Evolutionary conservation across 1,284 basidiomycete species (phyloP).

Genomic region (Fomitopsis pinicola): DNA sequence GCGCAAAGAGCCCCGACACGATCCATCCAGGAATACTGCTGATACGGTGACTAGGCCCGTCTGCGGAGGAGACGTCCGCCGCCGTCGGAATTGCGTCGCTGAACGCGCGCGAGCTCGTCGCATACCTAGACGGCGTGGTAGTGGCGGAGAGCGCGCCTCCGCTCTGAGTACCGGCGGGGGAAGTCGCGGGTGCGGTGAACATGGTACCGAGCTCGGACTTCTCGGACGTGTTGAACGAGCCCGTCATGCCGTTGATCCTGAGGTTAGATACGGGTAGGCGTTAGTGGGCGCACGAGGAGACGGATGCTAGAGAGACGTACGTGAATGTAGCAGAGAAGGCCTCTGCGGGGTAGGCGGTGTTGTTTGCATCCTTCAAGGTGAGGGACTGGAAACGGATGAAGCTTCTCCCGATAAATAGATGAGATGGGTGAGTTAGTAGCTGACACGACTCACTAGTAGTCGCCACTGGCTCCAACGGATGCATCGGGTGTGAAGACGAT

Average conservation of each 20-base stretch:
- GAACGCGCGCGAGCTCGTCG: slow-evolving; percentile 18
- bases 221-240: slow-evolving; percentile 51
- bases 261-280: slow-evolving; percentile 1
- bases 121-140: neutral
- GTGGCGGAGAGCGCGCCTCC: slow-evolving; percentile 18
- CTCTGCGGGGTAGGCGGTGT: slow-evolving; percentile 53
- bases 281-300: neutral
- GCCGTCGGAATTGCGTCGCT: slow-evolving; percentile 9
- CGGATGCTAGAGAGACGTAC: slow-evolving; percentile 31
- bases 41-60: neutral
- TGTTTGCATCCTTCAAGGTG: slow-evolving; percentile 42
- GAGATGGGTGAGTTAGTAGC: neutral
- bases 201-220: slow-evolving; percentile 42
- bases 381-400: slow-evolving; percentile 73
- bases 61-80: neutral
- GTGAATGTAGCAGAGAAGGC: slow-evolving; percentile 83
- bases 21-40: neutral
- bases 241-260: slow-evolving; percentile 62
- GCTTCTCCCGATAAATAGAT: slow-evolving; percentile 33
- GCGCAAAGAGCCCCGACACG: neutral
- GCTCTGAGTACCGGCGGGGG: slow-evolving; percentile 9
- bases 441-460: slow-evolving; percentile 49
- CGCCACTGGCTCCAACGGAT: slow-evolving; percentile 54
- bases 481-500: slow-evolving; percentile 59
- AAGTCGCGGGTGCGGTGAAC: slow-evolving; percentile 8